Evolutionary conservation across 2,329 filamentous ascomycete species (phyloP).

Genomic region (Endoconidiophora polonica): DNA sequence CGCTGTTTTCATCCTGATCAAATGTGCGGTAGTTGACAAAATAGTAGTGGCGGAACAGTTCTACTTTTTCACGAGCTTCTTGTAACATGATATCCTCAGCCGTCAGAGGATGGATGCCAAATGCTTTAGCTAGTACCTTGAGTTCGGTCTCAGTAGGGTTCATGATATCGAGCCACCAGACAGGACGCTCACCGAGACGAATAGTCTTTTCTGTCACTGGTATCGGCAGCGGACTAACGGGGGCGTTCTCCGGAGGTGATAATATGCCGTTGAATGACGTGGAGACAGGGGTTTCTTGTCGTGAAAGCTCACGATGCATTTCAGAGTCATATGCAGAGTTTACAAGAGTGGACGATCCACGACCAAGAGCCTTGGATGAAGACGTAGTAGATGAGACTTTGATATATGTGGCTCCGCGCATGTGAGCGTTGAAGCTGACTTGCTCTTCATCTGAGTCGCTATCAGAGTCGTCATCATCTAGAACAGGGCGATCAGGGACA

Average conservation of each 20-base stretch:
- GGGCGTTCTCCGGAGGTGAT: neutral
- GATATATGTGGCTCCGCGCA: constrained; percentile 6
- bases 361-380: neutral
- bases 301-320: constrained; percentile 1
- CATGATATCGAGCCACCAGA: constrained; percentile 92
- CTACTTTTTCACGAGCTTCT: constrained; percentile 93
- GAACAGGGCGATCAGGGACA: constrained; percentile 63
- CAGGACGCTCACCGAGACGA: constrained; percentile 64
- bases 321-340: neutral
- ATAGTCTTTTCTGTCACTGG: constrained; percentile 26
- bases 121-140: constrained; percentile 81
- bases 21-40: constrained; percentile 98
- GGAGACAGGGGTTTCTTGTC: neutral
- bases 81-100: constrained; percentile 95
- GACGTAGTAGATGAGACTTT: constrained; percentile 6
- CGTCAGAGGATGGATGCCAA: constrained; percentile 89
- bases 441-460: constrained; percentile 10
- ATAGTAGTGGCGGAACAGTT: constrained; percentile 94
- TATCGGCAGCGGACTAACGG: constrained; percentile 11
- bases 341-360: neutral
- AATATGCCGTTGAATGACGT: constrained; percentile 1
- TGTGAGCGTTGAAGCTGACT: constrained; percentile 12
- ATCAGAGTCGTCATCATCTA: constrained; percentile 58
- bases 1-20: constrained; percentile 79
- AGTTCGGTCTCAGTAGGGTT: constrained; percentile 88